Evolutionary conservation across 2,329 filamentous ascomycete species (phyloP).

Genomic region (Lachnellula arida): DNA sequence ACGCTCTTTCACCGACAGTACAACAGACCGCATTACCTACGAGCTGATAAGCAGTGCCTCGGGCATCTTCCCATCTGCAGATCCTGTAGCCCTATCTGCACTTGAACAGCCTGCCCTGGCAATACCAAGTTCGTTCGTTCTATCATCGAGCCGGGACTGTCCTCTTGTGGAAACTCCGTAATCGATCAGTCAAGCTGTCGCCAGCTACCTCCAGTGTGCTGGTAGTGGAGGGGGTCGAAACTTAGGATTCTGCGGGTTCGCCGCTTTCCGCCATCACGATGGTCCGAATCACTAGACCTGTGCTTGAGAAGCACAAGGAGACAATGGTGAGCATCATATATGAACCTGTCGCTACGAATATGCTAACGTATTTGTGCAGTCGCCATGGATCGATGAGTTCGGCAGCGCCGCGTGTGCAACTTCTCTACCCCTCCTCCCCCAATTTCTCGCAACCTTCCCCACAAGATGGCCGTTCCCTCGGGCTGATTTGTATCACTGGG

Average conservation of each 20-base stretch:
- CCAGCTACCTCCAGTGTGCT: constrained; percentile 20
- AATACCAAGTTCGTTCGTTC: constrained; percentile 3
- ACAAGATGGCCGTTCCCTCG: constrained; percentile 91
- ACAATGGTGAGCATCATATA: constrained; percentile 50
- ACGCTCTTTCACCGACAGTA: background rate
- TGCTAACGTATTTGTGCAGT: constrained; percentile 48
- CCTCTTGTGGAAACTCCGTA: constrained; percentile 33
- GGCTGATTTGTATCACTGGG: constrained; percentile 98
- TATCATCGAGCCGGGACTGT: constrained; percentile 28
- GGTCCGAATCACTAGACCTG: constrained; percentile 64
- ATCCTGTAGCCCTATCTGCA: constrained; percentile 7
- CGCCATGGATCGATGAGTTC: constrained; percentile 80
- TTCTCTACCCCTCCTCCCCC: constrained; percentile 71
- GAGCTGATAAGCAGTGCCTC: constrained; percentile 8
- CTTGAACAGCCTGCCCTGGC: constrained; percentile 1
- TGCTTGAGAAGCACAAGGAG: constrained; percentile 63
- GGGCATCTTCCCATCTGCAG: constrained; percentile 10
- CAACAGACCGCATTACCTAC: constrained; percentile 1
- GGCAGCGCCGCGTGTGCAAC: constrained; percentile 64
- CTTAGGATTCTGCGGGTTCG: constrained; percentile 45
- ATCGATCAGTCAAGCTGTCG: constrained; percentile 26
- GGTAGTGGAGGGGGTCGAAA: constrained; percentile 49
- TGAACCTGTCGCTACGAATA: constrained; percentile 1
- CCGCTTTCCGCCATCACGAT: constrained; percentile 55
- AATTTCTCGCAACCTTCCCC: constrained; percentile 74